phyloP scores from a whole-genome alignment of 257 asterid genomes.

The Primulina tabacum region DNA sequence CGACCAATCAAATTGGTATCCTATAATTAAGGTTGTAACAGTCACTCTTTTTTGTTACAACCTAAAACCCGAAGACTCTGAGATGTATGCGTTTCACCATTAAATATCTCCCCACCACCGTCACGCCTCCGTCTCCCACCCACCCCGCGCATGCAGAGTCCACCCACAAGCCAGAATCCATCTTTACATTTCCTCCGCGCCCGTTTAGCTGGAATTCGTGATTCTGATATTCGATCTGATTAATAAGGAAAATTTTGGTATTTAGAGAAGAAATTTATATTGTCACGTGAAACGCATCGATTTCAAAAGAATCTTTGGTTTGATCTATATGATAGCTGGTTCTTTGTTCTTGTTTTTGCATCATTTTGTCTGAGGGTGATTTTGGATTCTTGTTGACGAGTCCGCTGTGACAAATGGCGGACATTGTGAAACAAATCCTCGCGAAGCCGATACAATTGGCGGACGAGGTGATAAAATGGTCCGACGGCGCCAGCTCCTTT shows the following conservation, averaged over 20 bases:
- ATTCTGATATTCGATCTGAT: not conserved
- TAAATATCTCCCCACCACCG: conserved; percentile 3
- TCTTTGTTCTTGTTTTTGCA: not conserved
- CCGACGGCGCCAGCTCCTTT: conserved; percentile 50
- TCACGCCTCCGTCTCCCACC: conserved; percentile 21
- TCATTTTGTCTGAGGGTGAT: not conserved
- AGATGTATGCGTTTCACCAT: conserved; percentile 46
- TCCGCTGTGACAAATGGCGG: conserved; percentile 69
- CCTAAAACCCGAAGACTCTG: not conserved
- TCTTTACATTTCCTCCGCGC: conserved; percentile 12
- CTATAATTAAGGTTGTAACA: conserved; percentile 44
- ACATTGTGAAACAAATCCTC: conserved; percentile 63
- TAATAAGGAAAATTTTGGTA: not conserved
- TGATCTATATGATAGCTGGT: not conserved
- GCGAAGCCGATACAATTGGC: conserved; percentile 63
- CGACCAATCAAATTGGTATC: conserved; percentile 23
- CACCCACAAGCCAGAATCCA: not conserved
- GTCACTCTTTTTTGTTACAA: conserved; percentile 20
- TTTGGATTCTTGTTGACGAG: conserved; percentile 22
- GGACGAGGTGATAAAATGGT: conserved; percentile 49
- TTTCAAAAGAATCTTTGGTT: not conserved
- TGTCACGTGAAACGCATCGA: not conserved
- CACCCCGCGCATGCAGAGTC: conserved; percentile 21
- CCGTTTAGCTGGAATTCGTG: not conserved
- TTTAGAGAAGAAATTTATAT: too few relatives aligned